A percentile compares a stretch with the other conserved stretches of the same genome.
Conservation (phyloP, 2,329 filamentous ascomycete species). For the Colletotrichum liriopes region DNA sequence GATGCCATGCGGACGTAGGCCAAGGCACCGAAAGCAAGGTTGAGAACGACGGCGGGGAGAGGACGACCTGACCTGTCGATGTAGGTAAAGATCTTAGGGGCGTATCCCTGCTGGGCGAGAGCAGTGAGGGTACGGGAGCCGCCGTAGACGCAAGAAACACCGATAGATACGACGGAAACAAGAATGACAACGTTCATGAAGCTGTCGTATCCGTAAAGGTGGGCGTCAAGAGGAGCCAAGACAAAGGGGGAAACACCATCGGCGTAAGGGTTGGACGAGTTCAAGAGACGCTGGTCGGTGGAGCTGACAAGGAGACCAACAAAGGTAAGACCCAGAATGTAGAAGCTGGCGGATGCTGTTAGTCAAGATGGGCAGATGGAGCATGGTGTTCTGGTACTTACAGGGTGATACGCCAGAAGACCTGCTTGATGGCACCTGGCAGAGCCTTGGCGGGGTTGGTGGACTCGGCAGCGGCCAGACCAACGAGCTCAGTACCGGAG, state of each 20-base stretch:
- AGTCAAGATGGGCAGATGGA: neutral
- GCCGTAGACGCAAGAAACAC: constrained; percentile 69
- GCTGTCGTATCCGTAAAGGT: constrained; percentile 62
- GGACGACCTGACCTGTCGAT: constrained; percentile 69
- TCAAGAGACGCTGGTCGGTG: constrained; percentile 61
- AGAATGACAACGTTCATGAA: constrained; percentile 71
- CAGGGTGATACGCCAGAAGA: constrained; percentile 68
- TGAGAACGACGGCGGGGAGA: constrained; percentile 60
- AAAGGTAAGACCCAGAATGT: constrained; percentile 65
- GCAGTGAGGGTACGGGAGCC: constrained; percentile 70
- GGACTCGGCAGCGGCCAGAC: constrained; percentile 79
- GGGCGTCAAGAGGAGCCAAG: constrained; percentile 55
- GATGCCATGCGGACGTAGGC: constrained; percentile 63
- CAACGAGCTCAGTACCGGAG: constrained; percentile 78
- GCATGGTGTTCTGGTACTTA: constrained; percentile 13
- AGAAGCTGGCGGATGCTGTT: constrained; percentile 52
- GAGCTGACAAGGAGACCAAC: constrained; percentile 63
- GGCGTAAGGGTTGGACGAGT: constrained; percentile 60
- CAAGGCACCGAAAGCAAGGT: constrained; percentile 64
- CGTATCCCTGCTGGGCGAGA: constrained; percentile 70
- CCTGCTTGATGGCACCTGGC: constrained; percentile 86
- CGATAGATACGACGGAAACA: constrained; percentile 69
- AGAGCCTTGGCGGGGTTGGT: constrained; percentile 78
- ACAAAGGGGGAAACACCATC: constrained; percentile 48
- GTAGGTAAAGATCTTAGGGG: constrained; percentile 68